Evolutionary conservation across 2,329 filamentous ascomycete genomes (phyloP).

Genomic region (Conoideocrella luteorostrata): DNA sequence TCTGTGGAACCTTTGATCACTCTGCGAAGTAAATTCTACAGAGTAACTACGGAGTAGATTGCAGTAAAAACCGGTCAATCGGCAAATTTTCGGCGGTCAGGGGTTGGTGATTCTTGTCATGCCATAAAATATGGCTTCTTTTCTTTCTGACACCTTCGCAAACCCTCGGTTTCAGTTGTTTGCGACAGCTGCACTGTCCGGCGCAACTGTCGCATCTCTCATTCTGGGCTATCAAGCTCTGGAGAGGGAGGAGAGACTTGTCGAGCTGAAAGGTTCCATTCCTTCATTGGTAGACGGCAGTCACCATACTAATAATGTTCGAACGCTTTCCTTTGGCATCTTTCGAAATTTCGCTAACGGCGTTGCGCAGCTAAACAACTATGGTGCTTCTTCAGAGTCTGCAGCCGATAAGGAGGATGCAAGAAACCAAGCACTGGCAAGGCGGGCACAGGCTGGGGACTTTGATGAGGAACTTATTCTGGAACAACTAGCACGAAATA

Average conservation of each 20-base stretch:
- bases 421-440: conserved; percentile 51
- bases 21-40: no score
- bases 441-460: conserved; percentile 54
- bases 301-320: conserved; percentile 16
- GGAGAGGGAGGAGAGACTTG: conserved; percentile 47
- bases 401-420: conserved; percentile 53
- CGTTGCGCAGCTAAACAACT: conserved; percentile 49
- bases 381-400: conserved; percentile 45
- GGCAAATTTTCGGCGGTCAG: background rate
- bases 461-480: conserved; percentile 77
- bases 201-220: conserved; percentile 52
- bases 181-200: conserved; percentile 62
- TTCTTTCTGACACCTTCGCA: conserved; percentile 36
- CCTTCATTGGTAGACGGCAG: conserved; percentile 26
- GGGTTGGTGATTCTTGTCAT: conserved; percentile 5
- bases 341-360: background rate
- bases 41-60: no score
- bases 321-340: background rate
- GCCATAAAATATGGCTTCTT: conserved; percentile 33
- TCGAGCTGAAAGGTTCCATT: conserved; percentile 55
- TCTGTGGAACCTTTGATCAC: no score
- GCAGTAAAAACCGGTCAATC: no score
- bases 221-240: conserved; percentile 57
- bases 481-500: conserved; percentile 89
- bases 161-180: conserved; percentile 55